These are phyloP conservation scores for Yamadazyma aaseri DNA, from an alignment of 1,139 yeast genomes.

Conservation along the genomic window DNA sequence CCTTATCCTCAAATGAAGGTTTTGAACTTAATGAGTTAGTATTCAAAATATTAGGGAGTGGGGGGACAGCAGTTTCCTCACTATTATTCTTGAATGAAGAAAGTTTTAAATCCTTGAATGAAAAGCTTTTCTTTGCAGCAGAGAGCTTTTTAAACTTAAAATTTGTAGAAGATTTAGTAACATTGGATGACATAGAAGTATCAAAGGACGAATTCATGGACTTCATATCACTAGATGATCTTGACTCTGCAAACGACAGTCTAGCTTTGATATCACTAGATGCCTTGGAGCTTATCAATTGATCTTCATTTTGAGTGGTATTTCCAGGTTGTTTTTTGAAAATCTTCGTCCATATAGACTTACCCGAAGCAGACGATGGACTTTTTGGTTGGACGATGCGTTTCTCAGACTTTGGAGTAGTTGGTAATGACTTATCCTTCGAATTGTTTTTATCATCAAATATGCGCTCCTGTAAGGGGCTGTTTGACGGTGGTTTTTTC, in stretches of 20 bases:
- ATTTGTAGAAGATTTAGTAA: not conserved
- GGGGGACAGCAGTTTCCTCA: constrained; percentile 10
- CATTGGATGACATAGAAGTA: not conserved
- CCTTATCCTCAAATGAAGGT: constrained; percentile 1
- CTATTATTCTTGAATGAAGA: constrained; percentile 11
- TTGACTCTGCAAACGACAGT: not conserved
- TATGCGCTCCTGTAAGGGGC: constrained; percentile 12
- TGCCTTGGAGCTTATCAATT: not conserved
- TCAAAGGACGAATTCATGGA: not conserved
- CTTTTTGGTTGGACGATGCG: too few species aligned
- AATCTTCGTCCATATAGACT: constrained; percentile 14
- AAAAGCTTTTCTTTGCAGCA: constrained; percentile 12
- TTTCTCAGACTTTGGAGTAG: constrained; percentile 9
- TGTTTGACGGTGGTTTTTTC: constrained; percentile 12
- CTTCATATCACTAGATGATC: constrained; percentile 2
- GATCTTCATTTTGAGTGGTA: too few species aligned
- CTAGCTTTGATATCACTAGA: not conserved
- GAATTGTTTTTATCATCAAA: not conserved
- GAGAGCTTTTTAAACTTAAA: constrained; percentile 12
- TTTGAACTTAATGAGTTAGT: not conserved
- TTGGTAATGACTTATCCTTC: constrained; percentile 13
- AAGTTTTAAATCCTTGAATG: constrained; percentile 15
- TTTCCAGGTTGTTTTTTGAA: constrained; percentile 11
- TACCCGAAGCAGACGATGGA: too few species aligned
- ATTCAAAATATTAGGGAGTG: constrained; percentile 8